phyloP scores from a whole-genome alignment of 805 yeast genomes.

The Spathaspora hagerdaliae region DNA sequence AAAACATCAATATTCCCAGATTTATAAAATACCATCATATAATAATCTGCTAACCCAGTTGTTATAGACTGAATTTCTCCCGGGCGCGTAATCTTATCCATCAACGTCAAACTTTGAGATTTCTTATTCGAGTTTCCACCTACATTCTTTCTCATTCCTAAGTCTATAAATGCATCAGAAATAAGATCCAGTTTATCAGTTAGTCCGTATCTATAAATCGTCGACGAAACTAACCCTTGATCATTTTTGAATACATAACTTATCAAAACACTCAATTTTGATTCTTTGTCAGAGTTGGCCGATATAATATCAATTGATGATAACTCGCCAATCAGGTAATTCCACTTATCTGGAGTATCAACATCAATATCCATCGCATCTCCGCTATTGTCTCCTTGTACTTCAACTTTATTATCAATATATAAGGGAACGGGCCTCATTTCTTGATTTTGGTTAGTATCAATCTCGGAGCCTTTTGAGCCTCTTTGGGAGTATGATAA shows the following conservation, averaged over 20 bases:
- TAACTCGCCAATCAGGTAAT: constrained; percentile 11
- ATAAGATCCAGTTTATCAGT: constrained; percentile 17
- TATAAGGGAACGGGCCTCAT: constrained; percentile 21
- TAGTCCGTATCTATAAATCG: constrained; percentile 26
- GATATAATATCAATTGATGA: constrained; percentile 41
- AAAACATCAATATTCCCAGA: constrained; percentile 46
- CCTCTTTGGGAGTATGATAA: constrained; percentile 46
- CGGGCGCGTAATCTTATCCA: constrained; percentile 24
- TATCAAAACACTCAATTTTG: constrained; percentile 45
- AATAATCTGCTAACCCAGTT: constrained; percentile 35
- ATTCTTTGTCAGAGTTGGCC: constrained; percentile 38
- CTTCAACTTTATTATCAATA: constrained; percentile 10
- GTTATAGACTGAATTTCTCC: constrained; percentile 26
- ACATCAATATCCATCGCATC: constrained; percentile 10
- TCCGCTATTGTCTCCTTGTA: constrained; percentile 3
- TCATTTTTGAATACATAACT: constrained; percentile 27
- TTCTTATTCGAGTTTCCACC: background rate
- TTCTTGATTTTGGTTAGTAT: constrained; percentile 28
- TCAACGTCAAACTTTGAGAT: constrained; percentile 14
- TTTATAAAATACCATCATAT: constrained; percentile 35
- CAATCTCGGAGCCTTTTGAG: constrained; percentile 39
- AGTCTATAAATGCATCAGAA: constrained; percentile 26
- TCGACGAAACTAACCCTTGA: constrained; percentile 11
- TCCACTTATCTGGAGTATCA: constrained; percentile 1
- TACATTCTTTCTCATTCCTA: constrained; percentile 21